phyloP scores from a whole-genome alignment of 202 grass and related monocot species.

The Saccharum hybrid region DNA sequence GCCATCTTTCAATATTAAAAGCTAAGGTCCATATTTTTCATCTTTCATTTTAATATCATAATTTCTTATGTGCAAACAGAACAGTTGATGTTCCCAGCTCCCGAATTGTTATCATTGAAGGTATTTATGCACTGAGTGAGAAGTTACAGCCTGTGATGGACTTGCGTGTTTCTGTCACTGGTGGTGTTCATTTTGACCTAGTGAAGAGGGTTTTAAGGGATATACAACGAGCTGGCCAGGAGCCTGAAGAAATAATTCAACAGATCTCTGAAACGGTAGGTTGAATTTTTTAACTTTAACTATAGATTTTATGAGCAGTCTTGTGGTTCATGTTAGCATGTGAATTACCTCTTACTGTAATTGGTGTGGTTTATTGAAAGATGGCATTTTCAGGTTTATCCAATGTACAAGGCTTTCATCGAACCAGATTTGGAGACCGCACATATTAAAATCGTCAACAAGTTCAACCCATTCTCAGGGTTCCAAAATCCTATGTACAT shows the following conservation, averaged over 20 bases:
- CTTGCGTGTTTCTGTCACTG: conserved; percentile 91
- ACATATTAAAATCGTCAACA: conserved; percentile 94
- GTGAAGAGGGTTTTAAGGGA: conserved; percentile 63
- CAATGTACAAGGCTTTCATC: conserved; percentile 99
- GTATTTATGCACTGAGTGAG: conserved; percentile 93
- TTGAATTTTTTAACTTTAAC: conserved; percentile 46
- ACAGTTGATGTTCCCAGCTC: conserved; percentile 82
- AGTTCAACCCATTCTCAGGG: conserved; percentile 89
- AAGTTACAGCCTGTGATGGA: conserved; percentile 78
- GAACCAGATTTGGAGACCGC: conserved; percentile 90
- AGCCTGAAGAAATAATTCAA: conserved; percentile 96
- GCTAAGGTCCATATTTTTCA: neutral
- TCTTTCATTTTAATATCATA: neutral
- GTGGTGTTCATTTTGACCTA: conserved; percentile 97
- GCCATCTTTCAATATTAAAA: conserved; percentile 25
- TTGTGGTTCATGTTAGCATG: conserved; percentile 29
- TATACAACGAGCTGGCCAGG: conserved; percentile 91
- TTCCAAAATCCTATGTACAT: conserved; percentile 99
- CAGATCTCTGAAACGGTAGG: conserved; percentile 91
- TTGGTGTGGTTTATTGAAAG: conserved; percentile 33
- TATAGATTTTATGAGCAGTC: neutral
- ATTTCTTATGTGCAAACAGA: conserved; percentile 57
- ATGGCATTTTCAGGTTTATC: conserved; percentile 75
- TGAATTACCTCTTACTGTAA: neutral
- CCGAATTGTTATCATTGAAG: conserved; percentile 90